phyloP scores from a whole-genome alignment of 768 basidiomycete species.

The Boletus rubropictus region DNA sequence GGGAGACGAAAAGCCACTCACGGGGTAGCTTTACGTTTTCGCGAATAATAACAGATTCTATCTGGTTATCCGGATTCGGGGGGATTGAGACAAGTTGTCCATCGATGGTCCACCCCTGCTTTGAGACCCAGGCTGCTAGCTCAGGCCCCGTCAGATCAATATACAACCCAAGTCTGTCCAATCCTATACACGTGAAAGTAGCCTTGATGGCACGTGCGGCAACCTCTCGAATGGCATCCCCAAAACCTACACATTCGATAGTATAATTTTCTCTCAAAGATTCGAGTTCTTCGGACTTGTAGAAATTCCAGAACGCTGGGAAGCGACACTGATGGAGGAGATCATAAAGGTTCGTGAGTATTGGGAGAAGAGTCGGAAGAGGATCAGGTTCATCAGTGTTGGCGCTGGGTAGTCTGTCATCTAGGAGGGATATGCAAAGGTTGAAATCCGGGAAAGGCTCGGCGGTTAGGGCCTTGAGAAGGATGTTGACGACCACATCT shows the following conservation, averaged over 20 bases:
- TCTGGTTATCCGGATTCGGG: constrained; percentile 82
- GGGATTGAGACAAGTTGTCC: constrained; percentile 62
- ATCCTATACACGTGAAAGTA: constrained; percentile 69
- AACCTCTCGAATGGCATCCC: constrained; percentile 74
- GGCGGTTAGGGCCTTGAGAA: constrained; percentile 84
- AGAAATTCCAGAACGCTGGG: constrained; percentile 78
- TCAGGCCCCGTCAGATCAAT: constrained; percentile 61
- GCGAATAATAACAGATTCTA: constrained; percentile 78
- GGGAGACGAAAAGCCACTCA: constrained; percentile 35
- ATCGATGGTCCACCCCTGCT: constrained; percentile 64
- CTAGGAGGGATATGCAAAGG: constrained; percentile 88
- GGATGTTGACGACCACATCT: constrained; percentile 90
- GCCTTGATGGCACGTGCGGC: constrained; percentile 72
- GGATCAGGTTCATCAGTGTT: constrained; percentile 79
- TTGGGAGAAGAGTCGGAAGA: constrained; percentile 61
- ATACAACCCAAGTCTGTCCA: constrained; percentile 64
- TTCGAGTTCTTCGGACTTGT: constrained; percentile 65
- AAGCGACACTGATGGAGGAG: constrained; percentile 82
- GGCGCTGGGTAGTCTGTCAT: constrained; percentile 55
- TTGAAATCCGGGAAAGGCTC: constrained; percentile 90
- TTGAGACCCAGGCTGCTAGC: constrained; percentile 53
- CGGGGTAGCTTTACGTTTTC: constrained; percentile 78
- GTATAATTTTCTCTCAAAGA: constrained; percentile 81
- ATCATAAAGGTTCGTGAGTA: constrained; percentile 59
- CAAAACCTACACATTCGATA: constrained; percentile 76